A percentile compares a stretch with the other conserved stretches of the same genome.
Conservation (phyloP, 805 yeast species). For the Metschnikowia proteae region DNA sequence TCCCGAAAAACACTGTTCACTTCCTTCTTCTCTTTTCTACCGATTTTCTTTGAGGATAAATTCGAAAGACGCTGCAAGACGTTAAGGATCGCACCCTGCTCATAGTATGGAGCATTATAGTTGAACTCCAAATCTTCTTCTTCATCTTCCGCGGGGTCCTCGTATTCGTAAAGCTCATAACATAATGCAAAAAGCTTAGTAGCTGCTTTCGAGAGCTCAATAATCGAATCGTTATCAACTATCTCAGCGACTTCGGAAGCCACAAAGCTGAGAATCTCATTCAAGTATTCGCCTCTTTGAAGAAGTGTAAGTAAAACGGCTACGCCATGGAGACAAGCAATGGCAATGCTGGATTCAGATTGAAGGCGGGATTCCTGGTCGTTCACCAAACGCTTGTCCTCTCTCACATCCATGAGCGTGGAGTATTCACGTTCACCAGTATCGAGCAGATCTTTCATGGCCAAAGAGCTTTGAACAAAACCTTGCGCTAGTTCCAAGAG, state of each 20-base stretch:
- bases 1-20: slow-evolving; percentile 59
- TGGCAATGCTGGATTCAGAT: slow-evolving; percentile 35
- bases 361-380: slow-evolving; percentile 30
- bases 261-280: slow-evolving; percentile 33
- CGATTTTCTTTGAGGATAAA: slow-evolving; percentile 52
- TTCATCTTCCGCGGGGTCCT: slow-evolving; percentile 33
- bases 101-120: slow-evolving; percentile 49
- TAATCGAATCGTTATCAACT: slow-evolving; percentile 37
- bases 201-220: slow-evolving; percentile 51
- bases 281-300: slow-evolving; percentile 40
- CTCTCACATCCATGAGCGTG: slow-evolving; percentile 35
- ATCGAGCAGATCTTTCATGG: slow-evolving; percentile 30
- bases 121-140: slow-evolving; percentile 43
- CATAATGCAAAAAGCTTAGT: slow-evolving; percentile 54
- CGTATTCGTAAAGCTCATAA: slow-evolving; percentile 50
- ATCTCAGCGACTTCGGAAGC: slow-evolving; percentile 36
- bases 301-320: slow-evolving; percentile 44
- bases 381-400: slow-evolving; percentile 32
- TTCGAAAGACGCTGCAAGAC: slow-evolving; percentile 43
- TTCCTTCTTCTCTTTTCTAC: slow-evolving; percentile 61
- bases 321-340: slow-evolving; percentile 45
- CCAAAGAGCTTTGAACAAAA: slow-evolving; percentile 26
- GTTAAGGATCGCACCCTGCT: slow-evolving; percentile 44
- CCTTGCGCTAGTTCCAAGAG: slow-evolving; percentile 45
- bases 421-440: slow-evolving; percentile 44